These are phyloP conservation scores for Coniochaeta sp. DNA, from an alignment of 2,329 filamentous ascomycete genomes.

Conservation along the genomic window DNA sequence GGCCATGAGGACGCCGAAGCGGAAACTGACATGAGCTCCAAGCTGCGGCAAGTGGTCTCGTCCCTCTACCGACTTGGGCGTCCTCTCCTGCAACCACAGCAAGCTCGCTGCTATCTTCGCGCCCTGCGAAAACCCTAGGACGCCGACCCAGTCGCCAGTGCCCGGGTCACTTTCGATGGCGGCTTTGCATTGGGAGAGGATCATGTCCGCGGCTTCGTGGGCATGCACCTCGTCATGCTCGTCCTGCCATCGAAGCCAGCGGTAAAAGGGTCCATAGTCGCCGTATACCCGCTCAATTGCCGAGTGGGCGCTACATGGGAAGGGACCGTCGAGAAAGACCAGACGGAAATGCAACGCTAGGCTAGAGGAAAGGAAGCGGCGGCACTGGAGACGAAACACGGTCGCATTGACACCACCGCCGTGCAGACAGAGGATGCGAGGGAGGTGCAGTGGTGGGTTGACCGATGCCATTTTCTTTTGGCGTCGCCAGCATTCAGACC, in stretches of 20 bases:
- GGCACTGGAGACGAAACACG: constrained; percentile 63
- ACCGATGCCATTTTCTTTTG: background rate
- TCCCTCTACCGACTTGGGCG: background rate
- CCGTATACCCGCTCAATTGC: constrained; percentile 59
- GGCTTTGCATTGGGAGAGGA: constrained; percentile 29
- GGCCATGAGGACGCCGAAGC: constrained; percentile 55
- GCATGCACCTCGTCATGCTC: constrained; percentile 1
- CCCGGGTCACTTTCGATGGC: constrained; percentile 45
- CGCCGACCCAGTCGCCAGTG: constrained; percentile 50
- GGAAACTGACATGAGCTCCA: constrained; percentile 33
- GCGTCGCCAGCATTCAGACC: too few relatives aligned
- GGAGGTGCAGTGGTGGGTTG: constrained; percentile 26
- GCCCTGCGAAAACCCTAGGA: constrained; percentile 62
- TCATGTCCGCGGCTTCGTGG: constrained; percentile 15
- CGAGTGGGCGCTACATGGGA: constrained; percentile 47
- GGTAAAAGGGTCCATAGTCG: constrained; percentile 56
- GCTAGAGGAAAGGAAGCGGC: constrained; percentile 32
- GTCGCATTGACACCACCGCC: constrained; percentile 67
- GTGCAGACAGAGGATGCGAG: constrained; percentile 73
- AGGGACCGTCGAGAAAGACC: constrained; percentile 65
- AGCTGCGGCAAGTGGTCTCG: background rate
- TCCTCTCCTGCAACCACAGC: constrained; percentile 51
- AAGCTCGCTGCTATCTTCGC: constrained; percentile 54
- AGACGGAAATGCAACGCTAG: constrained; percentile 57
- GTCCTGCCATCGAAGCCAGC: constrained; percentile 18